Evolutionary conservation across 1,284 basidiomycete genomes (phyloP), one percentile per base, ranked within the genome.

Genomic region (Fomitopsis pinicola): DNA sequence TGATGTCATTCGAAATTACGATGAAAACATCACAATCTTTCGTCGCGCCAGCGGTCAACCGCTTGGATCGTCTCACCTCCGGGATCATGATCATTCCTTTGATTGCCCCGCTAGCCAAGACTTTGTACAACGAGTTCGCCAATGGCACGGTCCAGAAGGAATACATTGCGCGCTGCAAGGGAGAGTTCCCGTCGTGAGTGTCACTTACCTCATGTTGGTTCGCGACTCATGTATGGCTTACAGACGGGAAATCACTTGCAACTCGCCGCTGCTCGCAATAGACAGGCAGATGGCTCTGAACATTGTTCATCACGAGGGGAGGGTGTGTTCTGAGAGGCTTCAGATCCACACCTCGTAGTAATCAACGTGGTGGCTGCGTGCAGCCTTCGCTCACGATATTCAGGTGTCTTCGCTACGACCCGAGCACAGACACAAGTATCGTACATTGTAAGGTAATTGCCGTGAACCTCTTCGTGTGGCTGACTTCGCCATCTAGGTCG

Each of bases 261-360:
- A 95, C 67, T 82, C 97, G 71, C 94, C 95, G 1, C 79, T 99
- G 15, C 76, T 99, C 59, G 95, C 94, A 0, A 88, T 98, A 3
- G 97, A 99, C 76, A 82, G 95, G 56, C 96, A 98, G 73, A 95
- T 95, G 88, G 96, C 96, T 3, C 76, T 98, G 54, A 97, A 97
- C 67, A 91, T 98, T 55, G 93, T 98, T 30, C 94, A 97, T 72
- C 93, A 94, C 0, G 88, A 96, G 65, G 96, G 95, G 55, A 95
- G 97, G 82, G 94, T 92, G 67, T 5, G 33, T 3, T 42, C 15
- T n/a, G 12, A 8, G 44, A 15, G n/a, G 28, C 26, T 1, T 3
- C 4, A 9, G 0, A 40, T 40, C 12, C 33, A 36, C 15, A 19
- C 5, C 28, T 44, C 45, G n/a, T 53, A 33, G 30, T 40, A 15